Evolutionary conservation across 257 asterid genomes (phyloP), one percentile per base, ranked within the genome.

Genomic region (Perilla frutescens): DNA sequence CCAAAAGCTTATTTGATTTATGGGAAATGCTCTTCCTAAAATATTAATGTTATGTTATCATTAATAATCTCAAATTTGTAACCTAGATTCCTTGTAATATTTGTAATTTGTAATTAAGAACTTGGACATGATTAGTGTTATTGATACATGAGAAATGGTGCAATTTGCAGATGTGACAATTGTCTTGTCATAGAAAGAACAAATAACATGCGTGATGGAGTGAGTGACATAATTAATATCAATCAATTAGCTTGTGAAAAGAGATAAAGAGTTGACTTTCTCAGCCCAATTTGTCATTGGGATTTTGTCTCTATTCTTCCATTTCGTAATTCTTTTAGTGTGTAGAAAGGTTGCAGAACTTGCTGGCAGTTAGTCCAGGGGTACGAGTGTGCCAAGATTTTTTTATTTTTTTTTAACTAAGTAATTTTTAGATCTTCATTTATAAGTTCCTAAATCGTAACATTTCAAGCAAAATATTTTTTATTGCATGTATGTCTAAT

Each of bases 1-100:
- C 26, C 68, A 56, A 44, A 68, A 50, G 47, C 62, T 45, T 55
- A 15, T 32, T 26, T 61, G 34, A 49, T 62, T 60, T 34, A 71
- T 34, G 64, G 26, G 5, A 47, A 11, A 6, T 11, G 2, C 1
- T 34, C 3, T 4, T 2, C 4, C 4, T 34, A 2, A 34, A 34
- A 34, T 34, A 2, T 34, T 34, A 34, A 34, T 34, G 4, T 2
- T 2, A 34, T 20, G 26, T 20, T 20, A 4, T 34, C 3, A 34
- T 34, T 34, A 34, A 34, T 34, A 34, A 34, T 34, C 3, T 34
- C 37, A 4, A 34, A 34, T 34, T 34, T 34, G 37, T 34, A 34
- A 34, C 37, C 37, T 34, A 34, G 37, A 34, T 34, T 34, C 37
- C 37, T 34, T 34, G 37, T 34, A 20, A 20, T 20, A 4, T 34